These are phyloP conservation scores for Cucurbita ficifolia DNA, from an alignment of 306 rosid species.

Conservation along the genomic window DNA sequence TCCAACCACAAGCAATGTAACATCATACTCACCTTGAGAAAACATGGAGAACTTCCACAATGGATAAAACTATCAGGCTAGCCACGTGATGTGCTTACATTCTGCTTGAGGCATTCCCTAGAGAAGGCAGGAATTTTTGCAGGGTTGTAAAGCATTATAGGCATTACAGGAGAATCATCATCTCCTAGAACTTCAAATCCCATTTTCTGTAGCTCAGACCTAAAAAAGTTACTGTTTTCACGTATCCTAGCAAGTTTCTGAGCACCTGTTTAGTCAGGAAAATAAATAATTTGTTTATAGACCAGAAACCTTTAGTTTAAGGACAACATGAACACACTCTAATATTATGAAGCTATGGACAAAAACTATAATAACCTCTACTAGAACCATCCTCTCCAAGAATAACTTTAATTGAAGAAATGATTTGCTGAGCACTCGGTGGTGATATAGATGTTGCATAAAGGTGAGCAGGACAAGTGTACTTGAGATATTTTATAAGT, in stretches of 20 bases:
- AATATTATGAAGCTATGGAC: not conserved
- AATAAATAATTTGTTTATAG: not conserved
- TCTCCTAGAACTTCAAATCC: constrained; percentile 81
- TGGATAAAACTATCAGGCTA: not conserved
- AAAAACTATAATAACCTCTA: constrained; percentile 39
- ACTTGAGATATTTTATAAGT: constrained; percentile 58
- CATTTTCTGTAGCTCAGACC: constrained; percentile 86
- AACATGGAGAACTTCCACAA: not conserved
- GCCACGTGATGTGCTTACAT: constrained; percentile 30
- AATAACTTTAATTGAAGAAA: constrained; percentile 60
- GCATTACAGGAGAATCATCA: constrained; percentile 78
- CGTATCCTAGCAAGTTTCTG: constrained; percentile 73
- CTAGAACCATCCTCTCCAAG: constrained; percentile 92
- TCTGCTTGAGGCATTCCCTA: constrained; percentile 80
- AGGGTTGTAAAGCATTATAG: constrained; percentile 88
- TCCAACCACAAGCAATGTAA: constrained; percentile 3
- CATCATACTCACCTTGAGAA: not conserved
- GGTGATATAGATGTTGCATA: constrained; percentile 91
- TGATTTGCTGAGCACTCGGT: constrained; percentile 83
- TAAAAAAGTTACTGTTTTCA: constrained; percentile 81
- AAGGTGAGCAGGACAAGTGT: constrained; percentile 83
- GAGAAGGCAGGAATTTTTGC: constrained; percentile 91
- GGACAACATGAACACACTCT: not conserved
- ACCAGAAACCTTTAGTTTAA: not conserved
- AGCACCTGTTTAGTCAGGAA: constrained; percentile 35